A percentile compares a stretch with the other conserved stretches of the same genome.
Conservation (phyloP, 441 rosid genomes). For the Croton laevigatus region DNA sequence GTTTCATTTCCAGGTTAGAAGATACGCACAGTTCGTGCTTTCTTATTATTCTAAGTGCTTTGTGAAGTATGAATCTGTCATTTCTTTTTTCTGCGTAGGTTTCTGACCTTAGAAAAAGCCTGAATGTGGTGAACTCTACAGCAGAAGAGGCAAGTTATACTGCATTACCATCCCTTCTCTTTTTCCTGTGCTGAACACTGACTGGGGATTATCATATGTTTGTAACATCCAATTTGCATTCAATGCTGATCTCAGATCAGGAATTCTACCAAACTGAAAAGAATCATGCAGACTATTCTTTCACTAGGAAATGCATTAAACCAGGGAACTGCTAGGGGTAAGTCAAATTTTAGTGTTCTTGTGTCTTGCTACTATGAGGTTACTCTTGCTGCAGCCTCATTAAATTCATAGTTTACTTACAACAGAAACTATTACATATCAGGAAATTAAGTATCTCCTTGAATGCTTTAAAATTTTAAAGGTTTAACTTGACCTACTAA, state of each 20-base stretch:
- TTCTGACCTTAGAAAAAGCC: constrained; percentile 70
- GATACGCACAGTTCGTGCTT: constrained; percentile 16
- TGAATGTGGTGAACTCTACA: constrained; percentile 68
- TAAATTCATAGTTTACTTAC: neutral
- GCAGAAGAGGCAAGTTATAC: constrained; percentile 68
- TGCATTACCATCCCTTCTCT: neutral
- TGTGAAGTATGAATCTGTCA: constrained; percentile 25
- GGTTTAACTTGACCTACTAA: neutral
- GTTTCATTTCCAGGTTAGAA: constrained; percentile 71
- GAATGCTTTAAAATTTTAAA: neutral
- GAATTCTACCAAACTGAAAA: constrained; percentile 70
- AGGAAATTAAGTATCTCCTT: neutral
- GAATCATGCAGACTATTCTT: constrained; percentile 93
- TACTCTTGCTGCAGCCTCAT: neutral
- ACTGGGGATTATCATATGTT: constrained; percentile 2
- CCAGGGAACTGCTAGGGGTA: constrained; percentile 98
- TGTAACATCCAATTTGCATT: constrained; percentile 5
- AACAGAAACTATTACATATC: neutral
- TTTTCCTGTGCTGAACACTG: too few species aligned
- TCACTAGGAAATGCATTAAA: constrained; percentile 92
- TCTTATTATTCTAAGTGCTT: constrained; percentile 17
- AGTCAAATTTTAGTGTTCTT: constrained; percentile 32
- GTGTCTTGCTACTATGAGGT: neutral
- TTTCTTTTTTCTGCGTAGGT: constrained; percentile 42
- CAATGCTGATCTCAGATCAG: constrained; percentile 47